A percentile compares a stretch with the other conserved stretches of the same genome.
These are phyloP conservation scores for Monosporozyma aerobia DNA, from an alignment of 805 yeast species.

Conservation along the genomic window DNA sequence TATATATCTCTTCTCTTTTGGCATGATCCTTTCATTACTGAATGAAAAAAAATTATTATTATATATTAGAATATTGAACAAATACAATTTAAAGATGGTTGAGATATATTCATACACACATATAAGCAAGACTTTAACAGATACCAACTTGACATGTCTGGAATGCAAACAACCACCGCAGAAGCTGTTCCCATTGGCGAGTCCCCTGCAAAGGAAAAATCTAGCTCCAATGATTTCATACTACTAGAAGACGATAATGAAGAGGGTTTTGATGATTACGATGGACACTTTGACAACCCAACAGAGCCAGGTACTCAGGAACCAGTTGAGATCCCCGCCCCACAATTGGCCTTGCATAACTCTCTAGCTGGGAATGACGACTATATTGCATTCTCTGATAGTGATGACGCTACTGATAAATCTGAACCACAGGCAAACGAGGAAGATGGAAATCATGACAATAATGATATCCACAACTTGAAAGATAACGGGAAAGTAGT, in stretches of 20 bases:
- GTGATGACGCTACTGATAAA: slow-evolving; percentile 30
- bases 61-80: no score
- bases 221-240: background rate
- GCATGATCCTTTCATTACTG: no score
- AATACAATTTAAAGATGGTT: no score
- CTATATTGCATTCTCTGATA: slow-evolving; percentile 33
- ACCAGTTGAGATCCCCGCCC: background rate
- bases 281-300: slow-evolving; percentile 21
- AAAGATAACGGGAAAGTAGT: background rate
- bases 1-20: no score
- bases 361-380: slow-evolving; percentile 28
- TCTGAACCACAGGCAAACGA: slow-evolving; percentile 21
- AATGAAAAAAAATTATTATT: no score
- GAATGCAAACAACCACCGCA: background rate
- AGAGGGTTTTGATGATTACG: slow-evolving; percentile 23
- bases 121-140: no score
- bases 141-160: background rate
- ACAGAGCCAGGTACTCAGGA: slow-evolving; percentile 6
- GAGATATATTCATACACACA: no score
- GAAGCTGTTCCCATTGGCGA: no score
- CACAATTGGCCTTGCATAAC: background rate
- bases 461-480: slow-evolving; percentile 1
- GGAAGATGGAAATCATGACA: slow-evolving; percentile 18
- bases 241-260: slow-evolving; percentile 3
- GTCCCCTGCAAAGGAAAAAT: slow-evolving; percentile 1